phyloP scores from a whole-genome alignment of 2,329 filamentous ascomycete genomes.

The Amauroascus verrucosus region DNA sequence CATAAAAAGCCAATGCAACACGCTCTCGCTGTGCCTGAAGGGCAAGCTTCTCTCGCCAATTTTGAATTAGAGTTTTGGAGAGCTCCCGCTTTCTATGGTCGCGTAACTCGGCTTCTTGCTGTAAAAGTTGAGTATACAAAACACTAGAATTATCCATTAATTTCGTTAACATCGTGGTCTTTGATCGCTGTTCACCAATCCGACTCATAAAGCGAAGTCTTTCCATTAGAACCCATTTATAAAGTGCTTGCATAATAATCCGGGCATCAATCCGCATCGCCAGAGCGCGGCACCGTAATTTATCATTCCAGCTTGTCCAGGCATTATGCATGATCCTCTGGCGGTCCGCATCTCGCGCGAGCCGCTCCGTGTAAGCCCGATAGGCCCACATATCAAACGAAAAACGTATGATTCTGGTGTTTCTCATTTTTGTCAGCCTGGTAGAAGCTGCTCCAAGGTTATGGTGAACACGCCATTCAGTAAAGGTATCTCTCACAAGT shows the following conservation, averaged over 20 bases:
- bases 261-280: conserved; percentile 46
- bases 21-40: conserved; percentile 34
- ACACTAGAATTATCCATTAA: conserved; percentile 33
- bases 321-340: conserved; percentile 46
- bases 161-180: conserved; percentile 30
- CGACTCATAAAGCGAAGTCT: conserved; percentile 33
- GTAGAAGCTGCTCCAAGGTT: conserved; percentile 34
- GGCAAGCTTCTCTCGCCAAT: conserved; percentile 32
- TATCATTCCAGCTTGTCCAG: conserved; percentile 54
- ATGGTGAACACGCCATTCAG: conserved; percentile 35
- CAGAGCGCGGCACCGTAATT: conserved; percentile 45
- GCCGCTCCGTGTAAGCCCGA: conserved; percentile 35
- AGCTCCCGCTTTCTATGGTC: conserved; percentile 27
- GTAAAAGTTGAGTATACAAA: conserved; percentile 30
- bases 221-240: conserved; percentile 51
- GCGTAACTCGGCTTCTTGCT: conserved; percentile 30
- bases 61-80: conserved; percentile 26
- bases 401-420: conserved; percentile 38
- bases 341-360: conserved; percentile 43
- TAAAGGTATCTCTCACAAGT: conserved; percentile 29
- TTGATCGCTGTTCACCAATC: conserved; percentile 32
- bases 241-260: conserved; percentile 46
- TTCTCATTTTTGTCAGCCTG: conserved; percentile 37
- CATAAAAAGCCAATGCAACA: conserved; percentile 36
- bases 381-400: conserved; percentile 43